Percentiles rank a stretch among this genome's conserved stretches.
phyloP scores from a whole-genome alignment of 1,139 yeast genomes.

The Neolecta irregularis region DNA sequence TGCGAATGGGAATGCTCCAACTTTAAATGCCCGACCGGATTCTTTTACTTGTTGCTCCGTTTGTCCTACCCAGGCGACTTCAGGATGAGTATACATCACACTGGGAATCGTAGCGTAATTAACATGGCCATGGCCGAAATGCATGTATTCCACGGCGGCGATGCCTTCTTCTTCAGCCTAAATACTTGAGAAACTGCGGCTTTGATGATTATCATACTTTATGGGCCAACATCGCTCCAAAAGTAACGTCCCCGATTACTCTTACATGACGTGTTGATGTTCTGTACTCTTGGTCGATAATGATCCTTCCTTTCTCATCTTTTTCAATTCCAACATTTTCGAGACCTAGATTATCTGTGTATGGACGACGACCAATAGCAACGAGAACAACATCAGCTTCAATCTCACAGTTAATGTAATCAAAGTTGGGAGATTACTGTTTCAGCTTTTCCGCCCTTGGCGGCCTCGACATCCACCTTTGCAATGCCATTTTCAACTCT shows the following conservation, averaged over 20 bases:
- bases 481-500: conserved; percentile 78
- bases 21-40: conserved; percentile 79
- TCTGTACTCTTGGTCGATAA: conserved; percentile 85
- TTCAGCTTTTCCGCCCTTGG: conserved; percentile 70
- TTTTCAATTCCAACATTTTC: conserved; percentile 80
- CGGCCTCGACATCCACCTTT: conserved; percentile 75
- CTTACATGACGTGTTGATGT: conserved; percentile 87
- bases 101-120: conserved; percentile 96
- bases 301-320: conserved; percentile 83
- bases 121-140: conserved; percentile 91
- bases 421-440: conserved; percentile 17
- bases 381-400: conserved; percentile 90
- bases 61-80: conserved; percentile 39
- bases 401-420: conserved; percentile 20
- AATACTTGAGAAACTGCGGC: too few relatives aligned
- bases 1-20: conserved; percentile 95
- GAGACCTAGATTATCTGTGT: conserved; percentile 74
- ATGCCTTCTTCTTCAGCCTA: conserved; percentile 99
- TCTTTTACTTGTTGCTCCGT: conserved; percentile 91
- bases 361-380: conserved; percentile 98
- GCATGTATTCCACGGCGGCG: conserved; percentile 92
- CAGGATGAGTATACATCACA: conserved; percentile 29
- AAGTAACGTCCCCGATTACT: conserved; percentile 95
- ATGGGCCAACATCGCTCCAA: conserved; percentile 99
- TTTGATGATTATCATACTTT: too few relatives aligned